Base-by-base conservation (phyloP, 1,284 basidiomycete genomes). In the Ustilago nuda region DNA sequence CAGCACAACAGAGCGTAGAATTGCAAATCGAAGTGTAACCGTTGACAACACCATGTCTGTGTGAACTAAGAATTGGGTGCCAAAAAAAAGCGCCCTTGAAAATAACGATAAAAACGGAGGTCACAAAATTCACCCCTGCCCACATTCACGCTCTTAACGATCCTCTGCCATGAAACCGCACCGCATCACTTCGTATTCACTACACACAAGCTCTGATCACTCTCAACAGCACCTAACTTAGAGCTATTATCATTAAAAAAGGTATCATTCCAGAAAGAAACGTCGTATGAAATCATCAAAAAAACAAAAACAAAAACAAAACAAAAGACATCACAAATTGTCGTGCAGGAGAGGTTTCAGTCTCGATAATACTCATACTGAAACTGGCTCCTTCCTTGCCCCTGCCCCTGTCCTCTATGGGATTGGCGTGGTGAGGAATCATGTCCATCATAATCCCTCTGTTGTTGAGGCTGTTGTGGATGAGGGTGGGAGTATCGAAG, bases 361-460 rank as follows among this genome's bases (percentile, higher is more conserved):
- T 59, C 56, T 27, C 55, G 68, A 46, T 70, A 70, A 41, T 65
- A 65, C 15, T 70, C 68, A n/a, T 57, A 61, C 11, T 65, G 61
- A 17, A 70, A 70, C 23, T 65, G 61, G 32, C 37, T 57, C 15
- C 19, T 8, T n/a, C 32, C n/a, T 17, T 27, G 23, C 23, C 23
- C 17, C 32, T 17, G 1, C 12, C 32, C 15, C 9, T 39, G 58
- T 17, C 8, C 45, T 48, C 23, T 23, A 48, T 48, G 9, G 30
- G 27, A 27, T 12, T 63, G 54, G 12, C 9, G 53, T 11, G 33
- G 37, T 35, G 19, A 48, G 11, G 33, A 17, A 13, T 37, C 9
- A 36, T 54, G 52, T 27, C 23, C 23, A 52, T 15, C 30, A 52
- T 52, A 35, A 12, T 15, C 5, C 30, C 35, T 35, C 23, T 30